A percentile compares a stretch with the other conserved stretches of the same genome.
Conservation (phyloP, 495 filamentous ascomycete species). For the Trichoderma virens region DNA sequence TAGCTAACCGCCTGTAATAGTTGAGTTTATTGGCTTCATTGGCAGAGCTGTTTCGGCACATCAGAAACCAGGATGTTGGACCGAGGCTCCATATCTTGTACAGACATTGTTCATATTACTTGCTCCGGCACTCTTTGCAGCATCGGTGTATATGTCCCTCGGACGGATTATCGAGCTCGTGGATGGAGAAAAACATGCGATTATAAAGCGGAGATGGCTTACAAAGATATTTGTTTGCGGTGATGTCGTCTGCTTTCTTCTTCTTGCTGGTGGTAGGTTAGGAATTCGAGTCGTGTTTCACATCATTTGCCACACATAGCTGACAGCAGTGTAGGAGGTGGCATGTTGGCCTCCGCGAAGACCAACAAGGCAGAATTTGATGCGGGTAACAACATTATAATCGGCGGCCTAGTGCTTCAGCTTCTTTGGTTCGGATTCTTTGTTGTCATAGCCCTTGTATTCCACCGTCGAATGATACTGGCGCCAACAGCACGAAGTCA, state of each 20-base stretch:
- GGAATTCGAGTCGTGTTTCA: neutral
- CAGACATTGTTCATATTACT: constrained; percentile 31
- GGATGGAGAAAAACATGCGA: constrained; percentile 28
- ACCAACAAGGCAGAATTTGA: neutral
- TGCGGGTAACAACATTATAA: neutral
- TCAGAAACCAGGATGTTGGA: neutral
- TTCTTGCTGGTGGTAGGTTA: constrained; percentile 12
- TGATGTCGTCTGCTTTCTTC: constrained; percentile 35
- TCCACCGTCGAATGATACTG: neutral
- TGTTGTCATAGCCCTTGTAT: neutral
- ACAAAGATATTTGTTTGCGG: constrained; percentile 41
- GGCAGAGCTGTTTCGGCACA: constrained; percentile 11
- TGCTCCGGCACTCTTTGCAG: constrained; percentile 34
- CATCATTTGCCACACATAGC: neutral
- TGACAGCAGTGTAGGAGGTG: neutral
- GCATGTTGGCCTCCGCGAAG: neutral
- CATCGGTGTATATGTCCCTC: constrained; percentile 51
- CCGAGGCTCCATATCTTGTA: constrained; percentile 11
- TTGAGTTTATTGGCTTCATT: constrained; percentile 8
- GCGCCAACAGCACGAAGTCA: neutral
- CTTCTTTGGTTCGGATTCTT: neutral
- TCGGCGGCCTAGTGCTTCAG: neutral
- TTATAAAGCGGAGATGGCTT: constrained; percentile 36
- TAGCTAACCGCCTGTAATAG: neutral
- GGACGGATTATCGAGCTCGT: constrained; percentile 37